Evolutionary conservation across 140 eudicot species (phyloP), one percentile per base, ranked within the genome.

Genomic region (Cichorium intybus): DNA sequence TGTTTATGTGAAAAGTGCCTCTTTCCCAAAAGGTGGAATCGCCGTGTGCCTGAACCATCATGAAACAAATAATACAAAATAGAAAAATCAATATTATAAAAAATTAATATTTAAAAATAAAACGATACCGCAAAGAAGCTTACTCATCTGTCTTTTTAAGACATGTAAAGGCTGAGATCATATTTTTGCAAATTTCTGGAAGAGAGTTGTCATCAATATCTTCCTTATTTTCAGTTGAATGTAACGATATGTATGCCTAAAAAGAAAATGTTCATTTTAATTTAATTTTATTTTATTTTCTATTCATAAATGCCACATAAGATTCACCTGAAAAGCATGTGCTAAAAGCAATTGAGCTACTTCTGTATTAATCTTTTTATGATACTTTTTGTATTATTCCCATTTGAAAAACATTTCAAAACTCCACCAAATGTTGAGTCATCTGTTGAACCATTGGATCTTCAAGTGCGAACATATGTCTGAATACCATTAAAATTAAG

Each of bases 1-100:
- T n/a, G n/a, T n/a, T n/a, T n/a, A n/a, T 52, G 89, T 88, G 75
- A 92, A 79, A 23, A 92, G 63, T 43, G 98, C 98, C 74, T 88
- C 89, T 79, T 85, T 85, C 58, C 81, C 85, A 18, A 78, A 64
- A 50, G 81, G 78, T 34, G 75, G 51, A 53, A 88, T 70, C 72
- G 34, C 80, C 6, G 72, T 35, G 16, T 64, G 27, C 89, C 98
- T 92, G 85, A 81, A 84, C 53, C 62, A 52, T 28, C 18, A 69
- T 48, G 7, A 10, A 27, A 75, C 35, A 22, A 49, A 43, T 47
- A 26, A 26, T 26, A 26, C n/a, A n/a, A n/a, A n/a, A n/a, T n/a
- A n/a, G n/a, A n/a, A n/a, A n/a, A n/a, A n/a, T 27, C 39, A 18
- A 17, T 64, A 9, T 27, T 46, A 46, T n/a, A 2, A 26, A 46